Base-by-base conservation (phyloP, 2,329 filamentous ascomycete species). In the Zasmidium angulare region DNA sequence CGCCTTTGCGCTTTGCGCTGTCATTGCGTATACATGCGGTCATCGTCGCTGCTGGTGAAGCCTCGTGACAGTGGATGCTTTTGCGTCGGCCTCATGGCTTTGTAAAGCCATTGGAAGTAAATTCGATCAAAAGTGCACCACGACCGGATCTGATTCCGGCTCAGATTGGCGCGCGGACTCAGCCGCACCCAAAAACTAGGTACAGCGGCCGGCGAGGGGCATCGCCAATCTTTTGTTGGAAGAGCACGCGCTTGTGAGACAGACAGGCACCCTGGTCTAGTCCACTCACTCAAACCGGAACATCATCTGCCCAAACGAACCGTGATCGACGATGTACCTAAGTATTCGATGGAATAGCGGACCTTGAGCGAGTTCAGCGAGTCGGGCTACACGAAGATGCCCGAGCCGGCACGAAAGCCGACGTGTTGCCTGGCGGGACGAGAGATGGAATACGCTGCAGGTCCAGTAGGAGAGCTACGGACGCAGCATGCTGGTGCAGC, bases 291-390 rank as follows among this genome's bases (percentile, higher is more conserved):
- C 3, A 19, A 43, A 17, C 9, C n/a, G 36, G 36, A 29, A 43
- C 36, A 10, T 43, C 6, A 17, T 43, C 36, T 43, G 12, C 23
- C 22, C 23, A 17, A 20, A 48, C 53, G 53, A 55, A 49, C 53
- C 7, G 11, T 55, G 43, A 55, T 55, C 52, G 52, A 47, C 52
- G 52, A 55, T 48, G 29, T 29, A 26, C 7, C 21, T 22, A 54
- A 4, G 36, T 17, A 7, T 17, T 43, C 36, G 3, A 43, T 29
- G 26, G 26, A 29, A 29, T 43, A 43, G 36, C 36, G 36, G n/a
- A n/a, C n/a, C n/a, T n/a, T n/a, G n/a, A n/a, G 12, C 11, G 36
- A 43, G n/a, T 43, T 43, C 36, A 43, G n/a, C 36, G n/a, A 43
- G 12, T 43, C 36, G 12, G 36, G 36, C 4, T 10, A 43, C 36